Percentiles rank a stretch among this genome's conserved stretches.
These are phyloP conservation scores for Aspergillus nanangensis DNA, from an alignment of 495 filamentous ascomycete species.

Conservation along the genomic window DNA sequence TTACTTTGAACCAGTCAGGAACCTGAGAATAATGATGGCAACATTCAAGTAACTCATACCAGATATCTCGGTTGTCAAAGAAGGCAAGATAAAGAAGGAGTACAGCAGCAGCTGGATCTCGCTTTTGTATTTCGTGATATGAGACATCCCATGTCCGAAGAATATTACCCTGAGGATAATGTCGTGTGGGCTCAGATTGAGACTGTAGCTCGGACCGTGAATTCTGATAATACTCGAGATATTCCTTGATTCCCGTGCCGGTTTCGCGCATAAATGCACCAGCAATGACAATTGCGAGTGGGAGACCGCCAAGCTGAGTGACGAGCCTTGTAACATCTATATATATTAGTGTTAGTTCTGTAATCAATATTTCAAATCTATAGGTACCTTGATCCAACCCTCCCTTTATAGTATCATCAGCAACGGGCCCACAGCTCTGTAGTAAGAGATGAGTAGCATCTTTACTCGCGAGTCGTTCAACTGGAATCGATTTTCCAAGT, in stretches of 20 bases:
- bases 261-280: slow-evolving; percentile 36
- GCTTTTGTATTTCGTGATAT: slow-evolving; percentile 32
- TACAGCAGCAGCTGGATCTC: slow-evolving; percentile 26
- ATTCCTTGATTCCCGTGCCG: slow-evolving; percentile 25
- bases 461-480: slow-evolving; percentile 15
- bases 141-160: slow-evolving; percentile 45
- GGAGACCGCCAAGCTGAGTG: slow-evolving; percentile 33
- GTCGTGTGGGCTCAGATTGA: slow-evolving; percentile 23
- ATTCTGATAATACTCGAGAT: slow-evolving; percentile 35
- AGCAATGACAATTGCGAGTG: slow-evolving; percentile 39
- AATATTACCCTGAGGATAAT: slow-evolving; percentile 30
- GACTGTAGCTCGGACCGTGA: slow-evolving; percentile 34
- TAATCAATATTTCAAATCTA: not conserved
- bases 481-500: slow-evolving; percentile 19
- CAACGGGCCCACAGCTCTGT: slow-evolving; percentile 13
- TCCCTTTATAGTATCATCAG: not conserved
- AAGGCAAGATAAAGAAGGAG: slow-evolving; percentile 41
- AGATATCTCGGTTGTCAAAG: slow-evolving; percentile 49
- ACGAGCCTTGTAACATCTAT: slow-evolving; percentile 19
- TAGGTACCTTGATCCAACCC: not conserved
- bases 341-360: slow-evolving; percentile 15
- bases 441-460: slow-evolving; percentile 21
- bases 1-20: slow-evolving; percentile 24
- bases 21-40: slow-evolving; percentile 7
- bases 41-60: slow-evolving; percentile 38